Evolutionary conservation across 495 filamentous ascomycete genomes (phyloP).

Genomic region (Aspergillus cristatus): DNA sequence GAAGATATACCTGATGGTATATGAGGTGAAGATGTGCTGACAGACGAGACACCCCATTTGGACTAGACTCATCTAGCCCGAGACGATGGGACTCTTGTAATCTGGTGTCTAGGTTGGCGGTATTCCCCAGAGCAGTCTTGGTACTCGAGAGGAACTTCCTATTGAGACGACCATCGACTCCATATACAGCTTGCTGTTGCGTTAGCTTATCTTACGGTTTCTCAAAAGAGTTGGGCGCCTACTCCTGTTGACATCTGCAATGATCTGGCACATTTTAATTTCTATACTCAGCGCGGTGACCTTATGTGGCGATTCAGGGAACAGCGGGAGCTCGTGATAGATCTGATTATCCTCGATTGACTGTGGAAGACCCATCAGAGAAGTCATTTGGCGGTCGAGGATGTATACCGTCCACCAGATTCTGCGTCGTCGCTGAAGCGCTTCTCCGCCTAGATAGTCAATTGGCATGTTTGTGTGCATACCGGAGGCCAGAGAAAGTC

Average conservation of each 20-base stretch:
- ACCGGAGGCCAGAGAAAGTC: slow-evolving; percentile 32
- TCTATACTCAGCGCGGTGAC: slow-evolving; percentile 29
- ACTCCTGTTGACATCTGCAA: slow-evolving; percentile 33
- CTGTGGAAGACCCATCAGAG: slow-evolving; percentile 34
- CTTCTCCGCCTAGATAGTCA: slow-evolving; percentile 20
- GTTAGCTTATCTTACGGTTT: neutral
- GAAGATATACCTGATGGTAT: slow-evolving; percentile 27
- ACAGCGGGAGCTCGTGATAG: slow-evolving; percentile 25
- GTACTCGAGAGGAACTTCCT: slow-evolving; percentile 30
- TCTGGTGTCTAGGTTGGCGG: slow-evolving; percentile 29
- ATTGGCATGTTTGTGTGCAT: slow-evolving; percentile 37
- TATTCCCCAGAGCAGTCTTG: slow-evolving; percentile 29
- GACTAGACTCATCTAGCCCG: slow-evolving; percentile 19
- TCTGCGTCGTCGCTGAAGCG: slow-evolving; percentile 29
- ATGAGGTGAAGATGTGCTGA: slow-evolving; percentile 36
- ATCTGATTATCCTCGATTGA: slow-evolving; percentile 29
- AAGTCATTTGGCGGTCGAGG: slow-evolving; percentile 36
- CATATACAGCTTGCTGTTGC: slow-evolving; percentile 30
- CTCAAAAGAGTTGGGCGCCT: slow-evolving; percentile 2
- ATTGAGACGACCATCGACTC: slow-evolving; percentile 32
- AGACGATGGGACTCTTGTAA: slow-evolving; percentile 25
- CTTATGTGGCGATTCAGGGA: slow-evolving; percentile 23
- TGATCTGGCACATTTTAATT: slow-evolving; percentile 32
- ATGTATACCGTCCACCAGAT: slow-evolving; percentile 42
- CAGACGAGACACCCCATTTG: slow-evolving; percentile 28